Evolutionary conservation across 2,329 filamentous ascomycete species (phyloP).

Genomic region (Scytalidium lignicola): DNA sequence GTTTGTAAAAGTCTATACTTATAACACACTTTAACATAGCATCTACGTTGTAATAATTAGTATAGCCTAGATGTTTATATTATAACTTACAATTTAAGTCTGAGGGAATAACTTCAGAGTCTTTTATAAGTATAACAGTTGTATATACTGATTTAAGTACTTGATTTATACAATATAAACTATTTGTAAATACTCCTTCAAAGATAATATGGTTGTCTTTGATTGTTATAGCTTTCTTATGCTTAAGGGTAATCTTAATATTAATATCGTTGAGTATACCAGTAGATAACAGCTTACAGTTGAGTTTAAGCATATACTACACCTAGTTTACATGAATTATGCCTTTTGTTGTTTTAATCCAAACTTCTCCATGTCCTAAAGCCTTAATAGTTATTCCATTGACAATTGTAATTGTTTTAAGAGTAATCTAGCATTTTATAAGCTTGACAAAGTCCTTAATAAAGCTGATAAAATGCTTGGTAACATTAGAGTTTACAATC

Average conservation of each 20-base stretch:
- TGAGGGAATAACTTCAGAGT: background rate
- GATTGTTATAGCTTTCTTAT: too few relatives aligned
- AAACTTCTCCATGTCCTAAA: background rate
- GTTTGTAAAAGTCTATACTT: background rate
- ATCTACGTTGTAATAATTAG: background rate
- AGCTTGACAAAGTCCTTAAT: background rate
- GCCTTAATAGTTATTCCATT: background rate
- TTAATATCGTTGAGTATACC: background rate
- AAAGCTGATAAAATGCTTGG: background rate
- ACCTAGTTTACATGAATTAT: background rate
- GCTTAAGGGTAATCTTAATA: too few relatives aligned
- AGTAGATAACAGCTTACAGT: background rate
- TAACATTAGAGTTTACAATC: background rate
- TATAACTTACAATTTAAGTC: background rate
- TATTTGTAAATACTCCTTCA: too few relatives aligned
- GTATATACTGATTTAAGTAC: background rate
- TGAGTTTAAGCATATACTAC: background rate
- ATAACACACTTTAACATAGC: background rate
- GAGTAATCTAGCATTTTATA: background rate
- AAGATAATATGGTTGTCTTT: too few relatives aligned
- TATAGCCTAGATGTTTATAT: background rate
- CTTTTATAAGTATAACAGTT: background rate
- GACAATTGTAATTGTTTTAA: background rate
- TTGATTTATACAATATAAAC: background rate
- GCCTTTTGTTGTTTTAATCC: background rate